These are phyloP conservation scores for Collybiopsis luxurians DNA, from an alignment of 768 basidiomycete genomes.

Conservation along the genomic window DNA sequence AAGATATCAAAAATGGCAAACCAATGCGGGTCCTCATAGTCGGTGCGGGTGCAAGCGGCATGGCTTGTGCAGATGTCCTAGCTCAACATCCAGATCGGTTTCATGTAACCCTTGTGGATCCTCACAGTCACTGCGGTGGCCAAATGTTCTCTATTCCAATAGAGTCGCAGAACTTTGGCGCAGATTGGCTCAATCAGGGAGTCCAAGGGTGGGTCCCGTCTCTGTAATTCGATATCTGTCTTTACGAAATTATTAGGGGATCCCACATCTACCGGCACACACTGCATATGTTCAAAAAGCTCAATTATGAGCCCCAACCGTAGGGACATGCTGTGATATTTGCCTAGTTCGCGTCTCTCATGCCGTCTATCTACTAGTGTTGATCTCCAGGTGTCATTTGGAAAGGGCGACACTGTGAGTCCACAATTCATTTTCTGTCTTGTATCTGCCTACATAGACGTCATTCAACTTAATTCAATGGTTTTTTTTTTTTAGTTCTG, in stretches of 20 bases:
- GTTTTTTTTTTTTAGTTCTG: constrained; percentile 23
- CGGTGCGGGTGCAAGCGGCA: constrained; percentile 10
- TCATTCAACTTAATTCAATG: neutral
- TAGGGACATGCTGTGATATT: neutral
- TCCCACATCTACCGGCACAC: constrained; percentile 12
- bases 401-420: constrained; percentile 7
- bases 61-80: constrained; percentile 8
- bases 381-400: constrained; percentile 10
- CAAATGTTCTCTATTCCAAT: constrained; percentile 12
- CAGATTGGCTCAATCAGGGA: constrained; percentile 11
- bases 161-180: constrained; percentile 4
- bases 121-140: constrained; percentile 10
- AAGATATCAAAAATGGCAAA: neutral
- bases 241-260: neutral
- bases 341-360: neutral
- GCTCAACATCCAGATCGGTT: constrained; percentile 11
- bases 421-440: neutral
- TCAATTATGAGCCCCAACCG: constrained; percentile 7
- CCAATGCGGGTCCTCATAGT: neutral
- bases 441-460: neutral
- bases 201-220: constrained; percentile 7
- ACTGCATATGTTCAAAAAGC: constrained; percentile 6
- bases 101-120: constrained; percentile 9
- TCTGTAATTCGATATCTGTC: neutral
- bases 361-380: constrained; percentile 4